phyloP scores from a whole-genome alignment of 1,139 yeast genomes.

The Saccharomyces hybrid region DNA sequence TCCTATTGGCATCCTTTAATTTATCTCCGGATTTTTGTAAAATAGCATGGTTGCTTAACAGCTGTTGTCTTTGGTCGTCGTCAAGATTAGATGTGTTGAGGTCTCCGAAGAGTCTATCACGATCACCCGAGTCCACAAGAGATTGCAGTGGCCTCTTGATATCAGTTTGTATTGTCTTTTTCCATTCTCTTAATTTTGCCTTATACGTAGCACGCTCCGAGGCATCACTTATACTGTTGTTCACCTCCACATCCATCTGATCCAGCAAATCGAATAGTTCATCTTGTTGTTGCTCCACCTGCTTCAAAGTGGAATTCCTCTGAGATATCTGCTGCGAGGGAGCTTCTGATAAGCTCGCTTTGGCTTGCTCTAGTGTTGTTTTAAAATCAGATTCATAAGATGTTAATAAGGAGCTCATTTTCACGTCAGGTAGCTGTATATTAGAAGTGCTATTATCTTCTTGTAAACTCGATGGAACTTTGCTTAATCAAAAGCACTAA shows the following conservation, averaged over 20 bases:
- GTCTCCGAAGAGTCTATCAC: constrained; percentile 22
- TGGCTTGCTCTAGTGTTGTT: constrained; percentile 25
- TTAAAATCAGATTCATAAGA: constrained; percentile 31
- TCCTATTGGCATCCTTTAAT: constrained; percentile 76
- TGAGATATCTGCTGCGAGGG: constrained; percentile 20
- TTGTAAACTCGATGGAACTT: background rate
- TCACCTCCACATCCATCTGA: constrained; percentile 32
- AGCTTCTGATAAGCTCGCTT: constrained; percentile 17
- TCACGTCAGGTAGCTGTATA: background rate
- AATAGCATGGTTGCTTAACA: constrained; percentile 70
- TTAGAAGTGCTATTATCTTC: background rate
- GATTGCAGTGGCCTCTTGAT: constrained; percentile 24
- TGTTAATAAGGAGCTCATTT: constrained; percentile 21
- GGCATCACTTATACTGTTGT: constrained; percentile 18
- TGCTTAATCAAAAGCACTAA: background rate
- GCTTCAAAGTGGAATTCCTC: constrained; percentile 22
- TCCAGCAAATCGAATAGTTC: constrained; percentile 30
- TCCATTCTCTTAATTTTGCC: constrained; percentile 27
- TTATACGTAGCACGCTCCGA: constrained; percentile 22
- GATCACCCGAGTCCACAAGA: constrained; percentile 25
- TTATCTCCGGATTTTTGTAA: constrained; percentile 79
- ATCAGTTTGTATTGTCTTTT: constrained; percentile 19
- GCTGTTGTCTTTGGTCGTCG: constrained; percentile 71
- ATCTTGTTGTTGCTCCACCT: constrained; percentile 28
- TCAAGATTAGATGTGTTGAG: constrained; percentile 31